phyloP scores from a whole-genome alignment of 2,329 filamentous ascomycete genomes.

The Talaromyces pinophilus region DNA sequence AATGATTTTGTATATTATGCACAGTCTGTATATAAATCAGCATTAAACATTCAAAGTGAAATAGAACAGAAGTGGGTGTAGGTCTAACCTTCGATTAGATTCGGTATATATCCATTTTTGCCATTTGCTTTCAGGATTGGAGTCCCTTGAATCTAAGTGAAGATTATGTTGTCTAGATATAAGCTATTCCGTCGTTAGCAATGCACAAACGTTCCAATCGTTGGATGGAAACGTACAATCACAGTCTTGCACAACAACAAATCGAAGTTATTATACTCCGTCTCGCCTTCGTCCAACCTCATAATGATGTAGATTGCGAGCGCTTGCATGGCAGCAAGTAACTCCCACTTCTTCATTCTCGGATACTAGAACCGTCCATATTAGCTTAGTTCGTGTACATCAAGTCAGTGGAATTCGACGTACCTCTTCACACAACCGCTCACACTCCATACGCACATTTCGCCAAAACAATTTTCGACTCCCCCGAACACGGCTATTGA shows the following conservation, averaged over 20 bases:
- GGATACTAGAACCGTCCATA: slow-evolving; percentile 28
- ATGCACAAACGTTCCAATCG: no score
- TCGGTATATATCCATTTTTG: slow-evolving; percentile 48
- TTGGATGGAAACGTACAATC: slow-evolving; percentile 32
- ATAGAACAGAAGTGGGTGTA: no score
- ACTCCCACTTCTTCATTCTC: slow-evolving; percentile 39
- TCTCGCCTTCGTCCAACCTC: slow-evolving; percentile 49
- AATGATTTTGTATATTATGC: slow-evolving; percentile 43
- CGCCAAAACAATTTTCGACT: slow-evolving; percentile 49
- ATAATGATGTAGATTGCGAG: slow-evolving; percentile 49
- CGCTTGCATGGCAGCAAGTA: slow-evolving; percentile 49
- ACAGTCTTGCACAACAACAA: slow-evolving; percentile 39
- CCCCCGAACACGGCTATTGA: slow-evolving; percentile 34
- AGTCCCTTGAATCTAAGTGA: slow-evolving; percentile 19
- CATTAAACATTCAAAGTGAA: neutral
- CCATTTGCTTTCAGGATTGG: slow-evolving; percentile 35
- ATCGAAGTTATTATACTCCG: slow-evolving; percentile 47
- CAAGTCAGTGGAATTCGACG: slow-evolving; percentile 16
- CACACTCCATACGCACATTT: slow-evolving; percentile 48
- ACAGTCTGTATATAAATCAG: slow-evolving; percentile 36
- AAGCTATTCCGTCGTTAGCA: neutral
- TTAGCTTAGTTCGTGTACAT: neutral
- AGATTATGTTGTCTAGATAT: slow-evolving; percentile 5
- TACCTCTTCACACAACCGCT: slow-evolving; percentile 42
- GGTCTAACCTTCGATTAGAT: slow-evolving; percentile 31